A percentile compares a stretch with the other conserved stretches of the same genome.
Evolutionary conservation across 768 basidiomycete genomes (phyloP).

Genomic region (Leccinum fibrillosum): DNA sequence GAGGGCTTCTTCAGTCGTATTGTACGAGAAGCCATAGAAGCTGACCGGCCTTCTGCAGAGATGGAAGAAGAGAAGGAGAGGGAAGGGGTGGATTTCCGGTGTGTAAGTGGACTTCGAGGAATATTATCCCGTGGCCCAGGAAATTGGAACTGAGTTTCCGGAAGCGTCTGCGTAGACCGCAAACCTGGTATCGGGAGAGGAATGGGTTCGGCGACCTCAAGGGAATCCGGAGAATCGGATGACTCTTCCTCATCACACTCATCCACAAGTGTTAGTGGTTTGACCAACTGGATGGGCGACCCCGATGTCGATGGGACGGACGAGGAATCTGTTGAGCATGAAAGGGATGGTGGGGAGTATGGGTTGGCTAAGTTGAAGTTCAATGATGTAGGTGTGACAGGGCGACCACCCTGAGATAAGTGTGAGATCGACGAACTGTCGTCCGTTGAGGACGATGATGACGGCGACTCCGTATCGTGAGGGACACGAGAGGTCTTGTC

Average conservation of each 20-base stretch:
- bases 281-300: conserved; percentile 30
- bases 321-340: conserved; percentile 60
- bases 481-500: neutral
- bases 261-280: conserved; percentile 37
- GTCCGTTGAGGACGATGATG: conserved; percentile 27
- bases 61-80: conserved; percentile 31
- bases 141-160: conserved; percentile 42
- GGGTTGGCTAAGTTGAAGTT: conserved; percentile 26
- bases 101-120: conserved; percentile 30
- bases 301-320: conserved; percentile 53
- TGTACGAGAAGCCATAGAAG: conserved; percentile 33
- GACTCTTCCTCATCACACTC: conserved; percentile 27
- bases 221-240: conserved; percentile 24
- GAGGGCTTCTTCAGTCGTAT: conserved; percentile 63
- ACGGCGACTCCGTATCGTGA: conserved; percentile 21
- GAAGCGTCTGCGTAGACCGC: conserved; percentile 13
- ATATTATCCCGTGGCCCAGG: conserved; percentile 35
- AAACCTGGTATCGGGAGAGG: conserved; percentile 25
- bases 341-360: conserved; percentile 45
- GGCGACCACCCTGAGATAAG: conserved; percentile 27
- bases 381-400: conserved; percentile 35
- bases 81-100: conserved; percentile 37
- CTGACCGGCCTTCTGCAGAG: conserved; percentile 34
- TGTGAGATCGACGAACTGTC: conserved; percentile 35
- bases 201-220: conserved; percentile 30